phyloP scores from a whole-genome alignment of 2,329 filamentous ascomycete species.

The Phaeosphaeriaceae sp. region DNA sequence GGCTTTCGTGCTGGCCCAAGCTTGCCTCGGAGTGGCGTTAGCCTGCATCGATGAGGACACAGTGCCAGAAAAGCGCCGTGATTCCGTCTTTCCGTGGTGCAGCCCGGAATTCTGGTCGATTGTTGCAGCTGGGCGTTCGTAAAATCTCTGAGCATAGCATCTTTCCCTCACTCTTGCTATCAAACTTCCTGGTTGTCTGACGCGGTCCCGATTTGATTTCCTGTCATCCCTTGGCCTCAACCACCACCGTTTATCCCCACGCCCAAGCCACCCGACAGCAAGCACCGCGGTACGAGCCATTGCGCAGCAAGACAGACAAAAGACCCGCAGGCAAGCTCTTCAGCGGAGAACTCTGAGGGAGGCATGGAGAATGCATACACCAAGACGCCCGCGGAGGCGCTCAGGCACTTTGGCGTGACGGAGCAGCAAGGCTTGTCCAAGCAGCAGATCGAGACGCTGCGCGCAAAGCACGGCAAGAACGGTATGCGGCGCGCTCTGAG shows the following conservation, averaged over 20 bases:
- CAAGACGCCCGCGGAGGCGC: conserved; percentile 57
- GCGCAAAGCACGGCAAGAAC: conserved; percentile 62
- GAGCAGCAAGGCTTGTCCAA: conserved; percentile 60
- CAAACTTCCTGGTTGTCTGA: background rate
- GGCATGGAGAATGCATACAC: conserved; percentile 63
- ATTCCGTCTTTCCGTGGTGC: background rate
- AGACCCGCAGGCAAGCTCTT: conserved; percentile 1
- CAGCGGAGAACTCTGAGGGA: conserved; percentile 12
- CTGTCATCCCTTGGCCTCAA: background rate
- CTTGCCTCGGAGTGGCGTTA: background rate
- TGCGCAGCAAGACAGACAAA: background rate
- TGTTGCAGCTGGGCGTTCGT: background rate
- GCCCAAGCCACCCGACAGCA: background rate
- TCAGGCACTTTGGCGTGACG: conserved; percentile 60
- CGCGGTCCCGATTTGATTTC: background rate
- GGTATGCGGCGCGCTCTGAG: conserved; percentile 47
- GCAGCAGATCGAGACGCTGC: conserved; percentile 54
- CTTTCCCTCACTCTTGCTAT: background rate
- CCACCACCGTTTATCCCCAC: background rate
- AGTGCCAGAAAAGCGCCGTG: background rate
- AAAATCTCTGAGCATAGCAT: background rate
- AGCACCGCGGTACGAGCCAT: background rate
- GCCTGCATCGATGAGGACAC: background rate
- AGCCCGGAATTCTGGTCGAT: background rate
- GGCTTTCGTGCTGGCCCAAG: background rate